These are phyloP conservation scores for Ceratobasidium papillatum DNA, from an alignment of 1,284 basidiomycete species.

Conservation along the genomic window DNA sequence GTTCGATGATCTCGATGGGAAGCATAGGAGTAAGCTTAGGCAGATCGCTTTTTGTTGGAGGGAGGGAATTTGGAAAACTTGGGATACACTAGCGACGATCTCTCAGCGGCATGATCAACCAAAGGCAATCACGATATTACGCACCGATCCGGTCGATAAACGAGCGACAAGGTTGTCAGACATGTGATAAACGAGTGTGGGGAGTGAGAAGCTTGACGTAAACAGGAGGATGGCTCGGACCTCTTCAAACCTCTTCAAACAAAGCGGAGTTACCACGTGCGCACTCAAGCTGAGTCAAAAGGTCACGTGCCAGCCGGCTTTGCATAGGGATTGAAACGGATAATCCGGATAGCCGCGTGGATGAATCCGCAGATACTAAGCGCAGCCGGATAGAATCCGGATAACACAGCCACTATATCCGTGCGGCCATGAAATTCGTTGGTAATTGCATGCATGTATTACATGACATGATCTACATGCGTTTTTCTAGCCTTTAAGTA, in stretches of 20 bases:
- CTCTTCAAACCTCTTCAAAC: no score
- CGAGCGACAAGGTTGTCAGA: neutral
- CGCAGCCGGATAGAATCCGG: neutral
- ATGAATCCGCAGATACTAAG: neutral
- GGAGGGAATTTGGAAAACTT: neutral
- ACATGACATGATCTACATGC: neutral
- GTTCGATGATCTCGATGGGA: slow-evolving; percentile 27
- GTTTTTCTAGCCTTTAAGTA: neutral
- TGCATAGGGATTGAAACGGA: neutral
- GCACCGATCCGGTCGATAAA: neutral
- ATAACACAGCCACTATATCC: neutral
- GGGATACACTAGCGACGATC: neutral
- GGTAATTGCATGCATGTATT: neutral
- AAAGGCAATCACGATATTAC: neutral
- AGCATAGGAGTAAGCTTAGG: neutral
- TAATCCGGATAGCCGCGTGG: neutral
- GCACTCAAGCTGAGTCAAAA: no score
- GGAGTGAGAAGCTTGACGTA: no score
- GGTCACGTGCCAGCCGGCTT: no score
- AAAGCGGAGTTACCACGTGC: no score
- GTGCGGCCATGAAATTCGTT: neutral
- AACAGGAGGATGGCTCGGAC: no score
- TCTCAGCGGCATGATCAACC: neutral
- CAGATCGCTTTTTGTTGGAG: neutral
- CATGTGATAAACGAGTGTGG: neutral